These are phyloP conservation scores for Plasmodium relictum DNA, from an alignment of 169 alveolate species.

Conservation along the genomic window DNA sequence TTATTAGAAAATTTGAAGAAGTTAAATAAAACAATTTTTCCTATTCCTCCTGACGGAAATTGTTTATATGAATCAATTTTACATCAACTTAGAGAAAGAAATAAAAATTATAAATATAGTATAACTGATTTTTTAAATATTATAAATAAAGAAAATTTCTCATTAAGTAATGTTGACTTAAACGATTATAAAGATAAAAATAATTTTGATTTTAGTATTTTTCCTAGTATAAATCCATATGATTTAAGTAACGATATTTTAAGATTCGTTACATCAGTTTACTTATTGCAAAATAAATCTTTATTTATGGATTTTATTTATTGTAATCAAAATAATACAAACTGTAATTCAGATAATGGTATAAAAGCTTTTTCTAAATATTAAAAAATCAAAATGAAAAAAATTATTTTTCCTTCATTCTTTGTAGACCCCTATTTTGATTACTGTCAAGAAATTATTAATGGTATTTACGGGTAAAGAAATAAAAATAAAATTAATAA, in stretches of 20 bases:
- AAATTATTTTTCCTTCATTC: not conserved
- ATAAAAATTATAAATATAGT: slow-evolving; percentile 15
- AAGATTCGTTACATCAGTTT: slow-evolving; percentile 40
- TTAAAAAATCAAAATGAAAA: not conserved
- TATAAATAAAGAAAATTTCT: slow-evolving; percentile 32
- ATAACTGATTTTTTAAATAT: slow-evolving; percentile 25
- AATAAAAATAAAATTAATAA: not conserved
- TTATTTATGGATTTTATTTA: slow-evolving; percentile 30
- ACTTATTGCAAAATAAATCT: slow-evolving; percentile 44
- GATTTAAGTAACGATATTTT: slow-evolving; percentile 35
- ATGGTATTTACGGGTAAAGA: slow-evolving; percentile 59
- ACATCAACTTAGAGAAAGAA: slow-evolving; percentile 66
- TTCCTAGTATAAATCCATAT: slow-evolving; percentile 33
- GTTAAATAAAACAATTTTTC: slow-evolving; percentile 40
- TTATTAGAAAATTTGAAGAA: slow-evolving; percentile 22
- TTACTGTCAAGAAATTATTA: slow-evolving; percentile 46
- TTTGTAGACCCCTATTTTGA: slow-evolving; percentile 31
- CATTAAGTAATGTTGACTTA: slow-evolving; percentile 41
- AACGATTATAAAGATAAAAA: slow-evolving; percentile 34
- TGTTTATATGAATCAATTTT: slow-evolving; percentile 69
- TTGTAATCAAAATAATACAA: not conserved
- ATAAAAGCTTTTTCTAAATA: not conserved
- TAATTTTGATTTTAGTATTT: slow-evolving; percentile 37
- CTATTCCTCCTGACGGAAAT: slow-evolving; percentile 74
- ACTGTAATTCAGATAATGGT: slow-evolving; percentile 2